Conservation (phyloP, 495 filamentous ascomycete species). For the Hyaloscypha finlandica region DNA sequence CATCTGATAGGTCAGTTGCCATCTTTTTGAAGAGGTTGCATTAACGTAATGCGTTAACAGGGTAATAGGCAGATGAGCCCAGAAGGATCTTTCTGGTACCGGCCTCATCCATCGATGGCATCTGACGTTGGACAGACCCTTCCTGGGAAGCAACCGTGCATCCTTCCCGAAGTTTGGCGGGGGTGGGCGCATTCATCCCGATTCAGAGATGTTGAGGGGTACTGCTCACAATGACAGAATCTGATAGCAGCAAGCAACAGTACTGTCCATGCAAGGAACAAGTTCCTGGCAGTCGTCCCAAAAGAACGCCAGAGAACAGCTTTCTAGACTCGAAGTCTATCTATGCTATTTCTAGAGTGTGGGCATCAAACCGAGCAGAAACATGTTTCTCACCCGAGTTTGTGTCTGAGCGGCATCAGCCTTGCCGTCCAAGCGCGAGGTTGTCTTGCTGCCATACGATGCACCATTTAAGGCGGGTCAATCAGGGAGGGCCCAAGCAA, state of each 20-base stretch:
- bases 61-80: constrained; percentile 14
- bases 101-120: not conserved
- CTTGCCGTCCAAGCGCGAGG: not conserved
- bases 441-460: not conserved
- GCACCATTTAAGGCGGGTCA: not conserved
- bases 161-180: not conserved
- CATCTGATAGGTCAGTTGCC: constrained; percentile 6
- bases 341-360: not conserved
- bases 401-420: constrained; percentile 2
- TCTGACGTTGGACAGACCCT: constrained; percentile 7
- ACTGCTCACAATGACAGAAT: not conserved
- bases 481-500: not conserved
- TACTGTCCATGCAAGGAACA: not conserved
- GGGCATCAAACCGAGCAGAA: constrained; percentile 3
- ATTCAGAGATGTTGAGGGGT: not conserved
- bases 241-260: not conserved
- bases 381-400: constrained; percentile 1
- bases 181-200: constrained; percentile 5
- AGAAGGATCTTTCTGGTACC: constrained; percentile 3
- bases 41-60: constrained; percentile 21
- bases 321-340: not conserved
- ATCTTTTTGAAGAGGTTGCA: not conserved
- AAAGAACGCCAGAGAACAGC: not conserved
- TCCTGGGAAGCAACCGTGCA: constrained; percentile 17
- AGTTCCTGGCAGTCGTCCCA: not conserved